These are phyloP conservation scores for Candida morakotiae DNA, from an alignment of 805 yeast species.

Conservation along the genomic window DNA sequence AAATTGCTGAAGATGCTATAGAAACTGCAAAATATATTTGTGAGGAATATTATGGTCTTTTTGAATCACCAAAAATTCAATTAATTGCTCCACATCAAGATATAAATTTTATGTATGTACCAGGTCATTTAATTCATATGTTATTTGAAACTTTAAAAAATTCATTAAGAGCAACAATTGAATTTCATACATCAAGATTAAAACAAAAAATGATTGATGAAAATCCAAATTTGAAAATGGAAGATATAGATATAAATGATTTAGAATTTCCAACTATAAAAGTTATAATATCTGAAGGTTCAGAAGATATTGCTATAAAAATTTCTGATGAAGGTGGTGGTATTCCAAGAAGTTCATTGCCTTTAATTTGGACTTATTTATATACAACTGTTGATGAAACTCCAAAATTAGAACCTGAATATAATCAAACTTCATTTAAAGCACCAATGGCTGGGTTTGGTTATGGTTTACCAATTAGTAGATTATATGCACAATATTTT, in stretches of 20 bases:
- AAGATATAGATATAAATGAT: constrained; percentile 50
- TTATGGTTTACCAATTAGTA: constrained; percentile 81
- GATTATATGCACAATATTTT: constrained; percentile 83
- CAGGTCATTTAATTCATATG: constrained; percentile 91
- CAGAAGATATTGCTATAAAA: constrained; percentile 86
- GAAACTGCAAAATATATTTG: constrained; percentile 89
- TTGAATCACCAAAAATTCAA: constrained; percentile 81
- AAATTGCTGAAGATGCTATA: constrained; percentile 81
- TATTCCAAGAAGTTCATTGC: constrained; percentile 77
- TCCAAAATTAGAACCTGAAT: constrained; percentile 60
- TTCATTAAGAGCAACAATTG: constrained; percentile 85
- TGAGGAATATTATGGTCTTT: constrained; percentile 84
- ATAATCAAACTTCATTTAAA: constrained; percentile 58
- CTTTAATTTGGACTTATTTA: constrained; percentile 85
- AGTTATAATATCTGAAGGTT: constrained; percentile 83
- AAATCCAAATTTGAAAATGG: constrained; percentile 36
- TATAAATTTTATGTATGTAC: constrained; percentile 83
- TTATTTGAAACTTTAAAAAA: constrained; percentile 83
- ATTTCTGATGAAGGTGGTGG: constrained; percentile 95
- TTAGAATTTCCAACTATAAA: constrained; percentile 78
- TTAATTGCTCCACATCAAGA: constrained; percentile 69
- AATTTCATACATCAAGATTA: constrained; percentile 57
- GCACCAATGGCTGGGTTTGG: constrained; percentile 97
- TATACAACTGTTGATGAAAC: constrained; percentile 81
- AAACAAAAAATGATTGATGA: constrained; percentile 33